Percentiles rank a stretch among this genome's conserved stretches.
These are phyloP conservation scores for Encephalitozoon hellem DNA, from an alignment of 371 early-diverging fungal species.

Conservation along the genomic window DNA sequence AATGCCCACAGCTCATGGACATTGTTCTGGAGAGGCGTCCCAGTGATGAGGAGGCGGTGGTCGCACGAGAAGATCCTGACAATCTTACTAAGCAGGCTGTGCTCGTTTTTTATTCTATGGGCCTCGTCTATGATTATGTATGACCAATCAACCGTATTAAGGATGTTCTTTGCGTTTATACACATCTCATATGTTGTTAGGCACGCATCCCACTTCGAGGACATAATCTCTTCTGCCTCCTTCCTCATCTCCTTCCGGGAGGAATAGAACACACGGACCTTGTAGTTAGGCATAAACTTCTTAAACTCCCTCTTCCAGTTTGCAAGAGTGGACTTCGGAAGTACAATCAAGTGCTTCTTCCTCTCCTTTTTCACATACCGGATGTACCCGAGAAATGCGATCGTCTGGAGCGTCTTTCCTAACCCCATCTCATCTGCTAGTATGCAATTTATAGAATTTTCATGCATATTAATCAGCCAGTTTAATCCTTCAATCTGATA, in stretches of 20 bases:
- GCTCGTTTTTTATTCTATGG: conserved; percentile 96
- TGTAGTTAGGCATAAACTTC: conserved; percentile 75
- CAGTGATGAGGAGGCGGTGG: conserved; percentile 84
- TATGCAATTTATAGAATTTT: conserved; percentile 90
- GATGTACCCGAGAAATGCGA: conserved; percentile 65
- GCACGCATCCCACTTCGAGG: conserved; percentile 74
- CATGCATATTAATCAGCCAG: conserved; percentile 88
- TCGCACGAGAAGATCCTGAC: conserved; percentile 73
- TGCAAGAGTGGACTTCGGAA: conserved; percentile 86
- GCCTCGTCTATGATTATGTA: conserved; percentile 95
- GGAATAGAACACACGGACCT: conserved; percentile 79
- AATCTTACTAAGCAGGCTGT: conserved; percentile 78
- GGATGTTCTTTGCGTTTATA: conserved; percentile 71
- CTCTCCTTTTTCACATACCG: conserved; percentile 45
- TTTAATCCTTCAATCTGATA: conserved; percentile 91
- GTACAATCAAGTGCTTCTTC: conserved; percentile 71
- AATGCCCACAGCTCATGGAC: conserved; percentile 94
- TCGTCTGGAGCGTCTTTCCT: conserved; percentile 88
- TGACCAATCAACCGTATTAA: conserved; percentile 77
- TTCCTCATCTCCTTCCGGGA: conserved; percentile 66
- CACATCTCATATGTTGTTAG: conserved; percentile 95
- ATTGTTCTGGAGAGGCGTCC: conserved; percentile 96
- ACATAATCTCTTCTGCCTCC: conserved; percentile 68
- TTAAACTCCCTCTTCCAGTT: conserved; percentile 89
- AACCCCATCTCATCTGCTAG: conserved; percentile 92